Evolutionary conservation across 441 rosid species (phyloP).

Genomic region (Flueggea neowawraea): DNA sequence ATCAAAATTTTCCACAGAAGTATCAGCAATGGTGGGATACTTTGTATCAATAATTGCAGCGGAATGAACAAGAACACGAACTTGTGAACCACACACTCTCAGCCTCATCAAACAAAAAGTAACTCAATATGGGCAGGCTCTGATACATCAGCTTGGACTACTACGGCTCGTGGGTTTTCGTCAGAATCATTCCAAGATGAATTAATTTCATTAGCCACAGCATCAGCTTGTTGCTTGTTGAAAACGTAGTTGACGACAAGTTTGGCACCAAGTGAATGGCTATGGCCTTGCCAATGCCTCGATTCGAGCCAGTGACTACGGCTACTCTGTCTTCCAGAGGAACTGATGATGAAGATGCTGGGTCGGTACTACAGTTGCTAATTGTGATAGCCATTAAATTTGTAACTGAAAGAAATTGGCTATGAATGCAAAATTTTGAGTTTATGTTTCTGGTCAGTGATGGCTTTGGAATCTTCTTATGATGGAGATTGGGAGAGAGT

Average conservation of each 20-base stretch:
- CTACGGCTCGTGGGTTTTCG: conserved; percentile 35
- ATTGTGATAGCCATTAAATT: no score
- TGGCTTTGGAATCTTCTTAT: no score
- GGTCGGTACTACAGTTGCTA: no score
- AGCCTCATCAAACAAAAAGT: conserved; percentile 52
- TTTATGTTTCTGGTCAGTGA: no score
- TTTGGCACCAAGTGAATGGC: conserved; percentile 70
- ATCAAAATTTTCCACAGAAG: conserved; percentile 70
- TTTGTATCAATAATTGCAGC: conserved; percentile 59
- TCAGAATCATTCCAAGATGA: conserved; percentile 8
- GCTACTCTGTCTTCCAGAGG: conserved; percentile 67
- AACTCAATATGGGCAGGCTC: conserved; percentile 56
- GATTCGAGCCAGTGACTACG: conserved; percentile 76
- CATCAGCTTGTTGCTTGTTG: conserved; percentile 52
- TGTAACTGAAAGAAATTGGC: no score
- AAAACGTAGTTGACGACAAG: conserved; percentile 60
- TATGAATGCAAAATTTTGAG: no score
- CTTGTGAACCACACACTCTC: conserved; percentile 53
- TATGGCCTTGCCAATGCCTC: conserved; percentile 72
- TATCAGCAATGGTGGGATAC: conserved; percentile 36
- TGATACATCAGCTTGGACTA: conserved; percentile 54
- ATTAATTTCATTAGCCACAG: conserved; percentile 59
- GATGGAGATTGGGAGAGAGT: no score
- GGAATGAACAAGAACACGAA: conserved; percentile 63
- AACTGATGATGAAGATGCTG: conserved; percentile 10